Percentiles rank a stretch among this genome's conserved stretches.
These are phyloP conservation scores for Colletotrichum theobromicola DNA, from an alignment of 2,329 filamentous ascomycete genomes.

Conservation along the genomic window DNA sequence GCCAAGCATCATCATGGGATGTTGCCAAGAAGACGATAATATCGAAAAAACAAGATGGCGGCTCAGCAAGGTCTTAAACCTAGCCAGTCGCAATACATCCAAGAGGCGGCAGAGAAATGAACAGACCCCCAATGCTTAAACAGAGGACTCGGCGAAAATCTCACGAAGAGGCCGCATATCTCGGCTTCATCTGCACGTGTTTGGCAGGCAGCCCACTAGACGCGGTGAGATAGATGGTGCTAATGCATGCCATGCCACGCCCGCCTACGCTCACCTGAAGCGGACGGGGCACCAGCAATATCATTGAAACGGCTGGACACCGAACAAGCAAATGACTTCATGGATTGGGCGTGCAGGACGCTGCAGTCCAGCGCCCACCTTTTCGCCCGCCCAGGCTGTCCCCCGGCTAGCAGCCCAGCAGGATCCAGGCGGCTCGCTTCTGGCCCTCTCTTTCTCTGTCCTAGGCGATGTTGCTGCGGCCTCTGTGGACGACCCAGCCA, in stretches of 20 bases:
- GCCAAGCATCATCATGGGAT: background rate
- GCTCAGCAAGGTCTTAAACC: background rate
- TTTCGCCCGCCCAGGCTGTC: background rate
- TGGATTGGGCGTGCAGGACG: background rate
- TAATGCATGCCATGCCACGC: slow-evolving; percentile 7
- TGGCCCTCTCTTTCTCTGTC: background rate
- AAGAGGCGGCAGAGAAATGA: background rate
- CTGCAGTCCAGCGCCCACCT: background rate
- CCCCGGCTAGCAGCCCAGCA: background rate
- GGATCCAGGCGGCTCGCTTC: background rate
- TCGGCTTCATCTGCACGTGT: slow-evolving; percentile 16
- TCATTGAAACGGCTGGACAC: slow-evolving; percentile 21
- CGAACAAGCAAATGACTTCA: slow-evolving; percentile 21
- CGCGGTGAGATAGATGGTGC: background rate
- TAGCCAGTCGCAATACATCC: background rate
- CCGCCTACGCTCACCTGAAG: slow-evolving; percentile 22
- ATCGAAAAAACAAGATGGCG: background rate
- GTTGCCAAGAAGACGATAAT: background rate
- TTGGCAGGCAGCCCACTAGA: background rate
- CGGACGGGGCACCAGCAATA: slow-evolving; percentile 20
- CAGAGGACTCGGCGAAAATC: background rate
- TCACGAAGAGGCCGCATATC: slow-evolving; percentile 1
- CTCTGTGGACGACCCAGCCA: slow-evolving; percentile 7
- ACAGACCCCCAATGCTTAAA: background rate
- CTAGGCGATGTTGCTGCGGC: background rate